Base-by-base conservation (phyloP, 306 rosid species). In the Cicer bijugum region DNA sequence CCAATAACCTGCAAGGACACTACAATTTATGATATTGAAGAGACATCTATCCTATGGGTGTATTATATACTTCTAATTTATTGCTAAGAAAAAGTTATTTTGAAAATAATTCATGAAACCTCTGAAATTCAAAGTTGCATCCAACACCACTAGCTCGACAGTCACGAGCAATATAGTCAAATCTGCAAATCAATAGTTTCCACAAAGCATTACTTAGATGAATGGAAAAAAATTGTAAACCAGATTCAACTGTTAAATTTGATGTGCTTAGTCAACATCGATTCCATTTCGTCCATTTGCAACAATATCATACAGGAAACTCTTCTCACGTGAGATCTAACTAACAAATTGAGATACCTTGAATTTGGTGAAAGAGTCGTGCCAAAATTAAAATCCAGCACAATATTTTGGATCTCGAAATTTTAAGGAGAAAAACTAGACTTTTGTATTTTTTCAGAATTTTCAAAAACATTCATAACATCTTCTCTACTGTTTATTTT, bases 251-350 rank as follows among this genome's bases (percentile, higher is more conserved):
- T 6, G 69, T 40, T 37, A 69, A 68, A 44, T 16, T 45, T 42
- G 20, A 40, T 74, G 65, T 9, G 69, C 88, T 86, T 82, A 93
- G 88, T 93, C 98, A 78, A 93, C 98, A 88, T 93, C 98, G 77
- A 93, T 88, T 77, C 98, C 97, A 81, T 93, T 93, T 75, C 96
- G n/a, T n/a, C n/a, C n/a, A n/a, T n/a, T n/a, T n/a, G n/a, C n/a
- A n/a, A n/a, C n/a, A n/a, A n/a, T n/a, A n/a, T n/a, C n/a, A n/a
- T n/a, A n/a, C n/a, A n/a, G n/a, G n/a, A n/a, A n/a, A n/a, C n/a
- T n/a, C n/a, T n/a, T n/a, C 17, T 16, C 17, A 16, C 17, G 0
- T 16, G 17, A 16, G 17, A 16, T 16, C 17, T 16, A 16, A 16
- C 0, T 16, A 16, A 16, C 17, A 23, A 23, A 2, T 23, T 23